These are phyloP conservation scores for Xylaria sp. DNA, from an alignment of 2,329 filamentous ascomycete species.

Conservation along the genomic window DNA sequence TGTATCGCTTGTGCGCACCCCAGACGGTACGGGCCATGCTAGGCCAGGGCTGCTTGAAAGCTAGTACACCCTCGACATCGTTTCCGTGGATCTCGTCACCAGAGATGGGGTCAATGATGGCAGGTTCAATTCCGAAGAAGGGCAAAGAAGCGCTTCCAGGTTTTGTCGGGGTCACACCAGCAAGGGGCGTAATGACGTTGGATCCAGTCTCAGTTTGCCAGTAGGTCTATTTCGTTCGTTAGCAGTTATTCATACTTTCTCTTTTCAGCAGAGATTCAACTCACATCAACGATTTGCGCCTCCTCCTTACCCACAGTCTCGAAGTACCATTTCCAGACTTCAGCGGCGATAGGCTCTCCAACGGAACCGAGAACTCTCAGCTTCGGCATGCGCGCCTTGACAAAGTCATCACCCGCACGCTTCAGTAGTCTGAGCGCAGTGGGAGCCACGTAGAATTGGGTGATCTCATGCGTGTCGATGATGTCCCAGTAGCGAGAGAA, in stretches of 20 bases:
- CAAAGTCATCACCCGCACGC: slow-evolving; percentile 88
- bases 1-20: slow-evolving; percentile 95
- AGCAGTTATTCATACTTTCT: neutral
- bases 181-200: slow-evolving; percentile 89
- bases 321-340: slow-evolving; percentile 99
- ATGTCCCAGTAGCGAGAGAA: slow-evolving; percentile 99
- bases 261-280: slow-evolving; percentile 34
- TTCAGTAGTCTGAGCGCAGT: slow-evolving; percentile 91
- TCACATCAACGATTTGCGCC: slow-evolving; percentile 88
- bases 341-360: slow-evolving; percentile 93
- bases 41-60: slow-evolving; percentile 97
- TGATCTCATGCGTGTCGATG: slow-evolving; percentile 89
- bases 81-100: slow-evolving; percentile 92
- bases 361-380: slow-evolving; percentile 89
- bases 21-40: slow-evolving; percentile 98
- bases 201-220: slow-evolving; percentile 99
- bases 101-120: slow-evolving; percentile 93
- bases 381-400: slow-evolving; percentile 83
- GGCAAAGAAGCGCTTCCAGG: slow-evolving; percentile 92
- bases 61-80: slow-evolving; percentile 93
- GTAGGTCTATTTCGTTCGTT: slow-evolving; percentile 65
- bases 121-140: slow-evolving; percentile 97
- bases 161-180: slow-evolving; percentile 91
- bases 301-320: slow-evolving; percentile 91
- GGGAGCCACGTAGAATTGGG: slow-evolving; percentile 96